These are phyloP conservation scores for Trichophyton mentagrophytes DNA, from an alignment of 2,329 filamentous ascomycete genomes.

Conservation along the genomic window DNA sequence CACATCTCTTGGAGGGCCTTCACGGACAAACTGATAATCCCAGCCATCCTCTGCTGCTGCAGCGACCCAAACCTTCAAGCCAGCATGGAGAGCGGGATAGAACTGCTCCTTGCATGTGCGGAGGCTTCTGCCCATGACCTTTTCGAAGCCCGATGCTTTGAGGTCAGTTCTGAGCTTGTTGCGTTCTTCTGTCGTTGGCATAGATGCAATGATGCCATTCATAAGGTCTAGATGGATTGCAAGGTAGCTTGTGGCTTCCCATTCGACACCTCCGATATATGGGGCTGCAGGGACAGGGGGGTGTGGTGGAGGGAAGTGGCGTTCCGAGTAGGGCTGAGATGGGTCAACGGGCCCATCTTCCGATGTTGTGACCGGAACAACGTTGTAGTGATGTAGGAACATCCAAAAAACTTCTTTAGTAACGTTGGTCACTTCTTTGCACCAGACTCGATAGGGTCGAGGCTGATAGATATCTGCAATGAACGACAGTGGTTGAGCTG, in stretches of 20 bases:
- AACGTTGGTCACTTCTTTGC: slow-evolving; percentile 79
- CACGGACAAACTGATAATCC: slow-evolving; percentile 65
- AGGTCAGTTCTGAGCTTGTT: slow-evolving; percentile 68
- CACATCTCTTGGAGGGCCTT: slow-evolving; percentile 33
- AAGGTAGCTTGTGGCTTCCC: slow-evolving; percentile 96
- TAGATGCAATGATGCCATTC: slow-evolving; percentile 76
- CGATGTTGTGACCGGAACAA: slow-evolving; percentile 46
- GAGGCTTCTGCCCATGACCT: slow-evolving; percentile 69
- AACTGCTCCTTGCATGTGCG: slow-evolving; percentile 96
- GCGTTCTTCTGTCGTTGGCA: slow-evolving; percentile 56
- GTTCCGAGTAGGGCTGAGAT: slow-evolving; percentile 28
- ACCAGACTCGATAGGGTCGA: slow-evolving; percentile 85
- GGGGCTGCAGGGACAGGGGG: slow-evolving; percentile 87
- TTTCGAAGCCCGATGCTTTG: slow-evolving; percentile 77
- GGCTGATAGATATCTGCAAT: slow-evolving; percentile 79
- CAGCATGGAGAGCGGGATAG: slow-evolving; percentile 83
- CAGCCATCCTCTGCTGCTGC: slow-evolving; percentile 80
- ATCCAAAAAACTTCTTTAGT: slow-evolving; percentile 99
- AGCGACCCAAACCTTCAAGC: slow-evolving; percentile 75
- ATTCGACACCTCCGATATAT: slow-evolving; percentile 93
- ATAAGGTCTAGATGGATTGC: slow-evolving; percentile 84
- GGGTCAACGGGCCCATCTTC: slow-evolving; percentile 20
- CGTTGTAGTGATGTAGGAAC: slow-evolving; percentile 86
- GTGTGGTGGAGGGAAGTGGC: slow-evolving; percentile 73
- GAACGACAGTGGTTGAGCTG: slow-evolving; percentile 66